Percentiles rank a stretch among this genome's conserved stretches.
Conservation (phyloP, 257 asterid species). For the Rauvolfia tetraphylla region DNA sequence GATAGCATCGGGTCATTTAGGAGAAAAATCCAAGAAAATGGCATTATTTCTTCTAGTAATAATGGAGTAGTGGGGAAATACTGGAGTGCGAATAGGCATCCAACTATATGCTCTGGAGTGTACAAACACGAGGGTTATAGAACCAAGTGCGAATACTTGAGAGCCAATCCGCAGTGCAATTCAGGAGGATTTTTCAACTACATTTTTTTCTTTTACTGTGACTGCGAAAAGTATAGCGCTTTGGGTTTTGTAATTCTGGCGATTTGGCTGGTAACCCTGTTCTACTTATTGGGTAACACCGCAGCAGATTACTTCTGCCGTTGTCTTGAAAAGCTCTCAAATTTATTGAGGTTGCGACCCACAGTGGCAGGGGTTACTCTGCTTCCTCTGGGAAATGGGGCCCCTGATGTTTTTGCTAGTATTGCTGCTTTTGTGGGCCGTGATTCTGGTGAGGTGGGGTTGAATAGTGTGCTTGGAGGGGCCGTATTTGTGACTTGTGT, state of each 20-base stretch:
- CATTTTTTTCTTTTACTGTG: conserved; percentile 64
- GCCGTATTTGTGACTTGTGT: conserved; percentile 77
- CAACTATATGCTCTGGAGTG: conserved; percentile 50
- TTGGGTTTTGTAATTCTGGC: conserved; percentile 46
- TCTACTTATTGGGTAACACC: conserved; percentile 78
- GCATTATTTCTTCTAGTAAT: conserved; percentile 14
- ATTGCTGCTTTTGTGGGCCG: conserved; percentile 68
- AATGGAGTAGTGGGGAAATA: background rate
- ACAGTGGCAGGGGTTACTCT: conserved; percentile 87
- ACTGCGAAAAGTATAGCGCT: conserved; percentile 31
- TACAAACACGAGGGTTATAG: conserved; percentile 42
- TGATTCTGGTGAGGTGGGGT: conserved; percentile 70
- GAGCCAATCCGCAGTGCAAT: conserved; percentile 50
- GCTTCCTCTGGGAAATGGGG: conserved; percentile 86
- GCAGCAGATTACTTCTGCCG: conserved; percentile 81
- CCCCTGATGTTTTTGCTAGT: conserved; percentile 86
- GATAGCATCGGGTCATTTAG: conserved; percentile 8
- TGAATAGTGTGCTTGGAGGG: conserved; percentile 84
- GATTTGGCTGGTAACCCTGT: conserved; percentile 61
- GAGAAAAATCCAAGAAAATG: conserved; percentile 33
- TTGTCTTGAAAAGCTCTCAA: conserved; percentile 58
- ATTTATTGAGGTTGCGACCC: conserved; percentile 53
- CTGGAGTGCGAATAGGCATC: conserved; percentile 19
- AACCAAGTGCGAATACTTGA: conserved; percentile 58
- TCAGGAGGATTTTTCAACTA: conserved; percentile 66